Percentiles rank a stretch among this genome's conserved stretches.
Evolutionary conservation across 2,329 filamentous ascomycete genomes (phyloP).

Genomic region (Penicillium psychrosexuale): DNA sequence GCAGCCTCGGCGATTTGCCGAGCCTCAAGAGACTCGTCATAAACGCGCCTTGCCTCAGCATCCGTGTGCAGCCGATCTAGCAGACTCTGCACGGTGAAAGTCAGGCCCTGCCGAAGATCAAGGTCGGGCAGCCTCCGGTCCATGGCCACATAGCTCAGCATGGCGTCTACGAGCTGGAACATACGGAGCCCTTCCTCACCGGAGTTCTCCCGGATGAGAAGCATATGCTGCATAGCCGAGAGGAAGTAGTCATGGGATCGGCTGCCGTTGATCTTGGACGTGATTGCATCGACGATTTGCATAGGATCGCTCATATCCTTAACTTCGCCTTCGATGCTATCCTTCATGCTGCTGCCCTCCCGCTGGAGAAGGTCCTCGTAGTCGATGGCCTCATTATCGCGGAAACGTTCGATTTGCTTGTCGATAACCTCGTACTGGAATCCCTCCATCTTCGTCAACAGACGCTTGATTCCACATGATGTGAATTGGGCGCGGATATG

Average conservation of each 20-base stretch:
- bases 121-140: conserved; percentile 91
- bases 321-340: conserved; percentile 77
- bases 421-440: conserved; percentile 98
- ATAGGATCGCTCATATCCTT: conserved; percentile 90
- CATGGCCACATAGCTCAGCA: conserved; percentile 99
- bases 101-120: conserved; percentile 95
- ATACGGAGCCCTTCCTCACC: conserved; percentile 88
- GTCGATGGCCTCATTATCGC: conserved; percentile 92
- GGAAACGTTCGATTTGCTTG: conserved; percentile 94
- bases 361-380: conserved; percentile 95
- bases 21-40: conserved; percentile 86
- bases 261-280: conserved; percentile 75
- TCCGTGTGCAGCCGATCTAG: conserved; percentile 96
- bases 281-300: conserved; percentile 92
- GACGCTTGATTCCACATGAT: conserved; percentile 89
- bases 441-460: conserved; percentile 93
- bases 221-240: conserved; percentile 89
- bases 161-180: conserved; percentile 98
- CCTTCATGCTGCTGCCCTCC: conserved; percentile 86
- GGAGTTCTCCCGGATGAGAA: conserved; percentile 87
- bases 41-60: conserved; percentile 85
- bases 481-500: conserved; percentile 96
- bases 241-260: conserved; percentile 93
- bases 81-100: conserved; percentile 93
- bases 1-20: conserved; percentile 92